Evolutionary conservation across 2,329 filamentous ascomycete genomes (phyloP).

Genomic region (Arthrobotrys musiformis): DNA sequence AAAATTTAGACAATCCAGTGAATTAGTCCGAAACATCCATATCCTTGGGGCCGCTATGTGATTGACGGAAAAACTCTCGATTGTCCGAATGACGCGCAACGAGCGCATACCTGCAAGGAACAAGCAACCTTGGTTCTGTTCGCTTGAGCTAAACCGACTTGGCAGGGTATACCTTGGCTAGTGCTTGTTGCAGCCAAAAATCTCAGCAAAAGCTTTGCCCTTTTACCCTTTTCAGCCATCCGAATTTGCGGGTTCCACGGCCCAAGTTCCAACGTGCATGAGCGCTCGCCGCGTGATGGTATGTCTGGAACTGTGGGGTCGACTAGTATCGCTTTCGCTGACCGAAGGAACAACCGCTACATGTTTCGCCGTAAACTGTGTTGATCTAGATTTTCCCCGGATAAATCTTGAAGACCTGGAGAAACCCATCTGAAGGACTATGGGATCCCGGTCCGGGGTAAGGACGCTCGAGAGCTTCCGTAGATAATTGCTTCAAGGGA

Average conservation of each 20-base stretch:
- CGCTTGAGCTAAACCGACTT: conserved; percentile 39
- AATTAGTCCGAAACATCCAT: conserved; percentile 17
- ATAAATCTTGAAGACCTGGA: conserved; percentile 41
- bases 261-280: conserved; percentile 20
- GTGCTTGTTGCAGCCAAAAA: conserved; percentile 36
- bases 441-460: conserved; percentile 14
- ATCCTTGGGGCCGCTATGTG: conserved; percentile 3
- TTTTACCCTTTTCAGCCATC: conserved; percentile 52
- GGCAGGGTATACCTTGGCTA: conserved; percentile 44
- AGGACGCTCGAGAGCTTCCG: neutral
- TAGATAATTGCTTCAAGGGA: conserved; percentile 15
- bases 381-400: conserved; percentile 42
- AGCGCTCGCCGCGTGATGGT: neutral
- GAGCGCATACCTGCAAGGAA: conserved; percentile 26
- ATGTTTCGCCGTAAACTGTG: conserved; percentile 55
- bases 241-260: conserved; percentile 43
- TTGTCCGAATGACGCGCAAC: conserved; percentile 41
- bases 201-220: conserved; percentile 29
- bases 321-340: neutral
- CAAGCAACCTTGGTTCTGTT: conserved; percentile 26
- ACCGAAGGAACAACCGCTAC: conserved; percentile 25
- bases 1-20: neutral
- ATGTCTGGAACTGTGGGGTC: conserved; percentile 34
- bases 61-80: conserved; percentile 44
- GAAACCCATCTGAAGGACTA: conserved; percentile 13